Evolutionary conservation across 352 stramenopile genomes (phyloP).

Genomic region (Plasmopara halstedii): DNA sequence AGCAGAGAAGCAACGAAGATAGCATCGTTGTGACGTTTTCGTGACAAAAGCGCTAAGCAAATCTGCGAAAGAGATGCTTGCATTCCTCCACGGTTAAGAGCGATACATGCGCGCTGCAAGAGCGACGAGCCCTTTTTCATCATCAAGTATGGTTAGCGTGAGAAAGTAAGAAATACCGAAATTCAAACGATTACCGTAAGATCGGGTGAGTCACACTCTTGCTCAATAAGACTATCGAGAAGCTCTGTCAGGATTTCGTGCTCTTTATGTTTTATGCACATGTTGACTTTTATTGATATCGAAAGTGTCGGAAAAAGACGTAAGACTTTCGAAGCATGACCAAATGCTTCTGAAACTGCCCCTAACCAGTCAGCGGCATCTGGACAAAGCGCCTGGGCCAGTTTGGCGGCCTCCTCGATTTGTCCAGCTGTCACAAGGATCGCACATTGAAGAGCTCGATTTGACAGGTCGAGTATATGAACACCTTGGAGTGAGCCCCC

Average conservation of each 20-base stretch:
- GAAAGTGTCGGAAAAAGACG: slow-evolving; percentile 32
- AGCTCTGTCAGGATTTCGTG: slow-evolving; percentile 31
- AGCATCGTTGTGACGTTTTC: slow-evolving; percentile 29
- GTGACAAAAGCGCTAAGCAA: slow-evolving; percentile 10
- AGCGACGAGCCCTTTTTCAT: slow-evolving; percentile 56
- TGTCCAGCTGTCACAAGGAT: slow-evolving; percentile 52
- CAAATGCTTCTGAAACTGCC: slow-evolving; percentile 63
- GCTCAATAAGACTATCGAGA: slow-evolving; percentile 17
- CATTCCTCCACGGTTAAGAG: slow-evolving; percentile 29
- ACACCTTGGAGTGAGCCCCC: slow-evolving; percentile 33
- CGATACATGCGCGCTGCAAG: slow-evolving; percentile 46
- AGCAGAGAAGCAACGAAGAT: slow-evolving; percentile 47
- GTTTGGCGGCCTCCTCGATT: slow-evolving; percentile 30
- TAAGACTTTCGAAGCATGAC: slow-evolving; percentile 31
- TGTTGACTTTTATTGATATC: slow-evolving; percentile 38
- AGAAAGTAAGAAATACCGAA: too few relatives aligned
- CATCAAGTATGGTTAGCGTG: too few relatives aligned
- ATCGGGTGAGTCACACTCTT: slow-evolving; percentile 32
- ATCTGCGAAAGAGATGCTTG: slow-evolving; percentile 16
- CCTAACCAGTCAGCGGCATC: slow-evolving; percentile 49
- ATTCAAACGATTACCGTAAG: slow-evolving; percentile 24
- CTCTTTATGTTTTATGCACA: slow-evolving; percentile 61
- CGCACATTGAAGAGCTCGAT: slow-evolving; percentile 56
- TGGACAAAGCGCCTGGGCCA: slow-evolving; percentile 29
- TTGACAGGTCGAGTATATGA: slow-evolving; percentile 52